Percentiles rank a stretch among this genome's conserved stretches.
Evolutionary conservation across 495 filamentous ascomycete species (phyloP).

Genomic region (Annulohypoxylon maeteangense): DNA sequence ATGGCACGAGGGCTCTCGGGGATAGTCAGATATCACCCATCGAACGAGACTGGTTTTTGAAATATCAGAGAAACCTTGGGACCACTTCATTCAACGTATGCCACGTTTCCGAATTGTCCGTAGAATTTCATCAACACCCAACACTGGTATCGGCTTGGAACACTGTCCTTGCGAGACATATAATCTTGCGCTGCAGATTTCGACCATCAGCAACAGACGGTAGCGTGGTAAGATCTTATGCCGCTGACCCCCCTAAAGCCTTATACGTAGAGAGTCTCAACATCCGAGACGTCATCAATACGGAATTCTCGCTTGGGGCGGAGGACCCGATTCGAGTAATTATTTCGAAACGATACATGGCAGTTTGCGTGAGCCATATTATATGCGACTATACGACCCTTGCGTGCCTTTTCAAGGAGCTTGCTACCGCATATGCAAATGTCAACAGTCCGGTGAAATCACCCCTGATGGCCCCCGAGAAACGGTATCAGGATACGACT

Average conservation of each 20-base stretch:
- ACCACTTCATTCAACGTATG: background rate
- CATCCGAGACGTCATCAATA: background rate
- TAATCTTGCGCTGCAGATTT: background rate
- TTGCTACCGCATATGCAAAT: background rate
- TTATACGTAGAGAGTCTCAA: background rate
- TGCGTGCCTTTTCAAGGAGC: background rate
- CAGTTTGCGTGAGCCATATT: background rate
- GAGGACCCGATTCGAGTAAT: background rate
- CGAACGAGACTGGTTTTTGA: background rate
- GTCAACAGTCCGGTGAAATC: background rate
- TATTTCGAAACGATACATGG: background rate
- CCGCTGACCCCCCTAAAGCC: background rate
- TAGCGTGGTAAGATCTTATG: background rate
- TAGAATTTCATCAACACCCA: background rate
- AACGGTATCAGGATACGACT: background rate
- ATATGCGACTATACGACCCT: conserved; percentile 5
- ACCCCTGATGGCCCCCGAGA: background rate
- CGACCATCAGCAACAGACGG: background rate
- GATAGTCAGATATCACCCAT: background rate
- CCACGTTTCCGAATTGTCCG: background rate
- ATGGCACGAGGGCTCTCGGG: background rate
- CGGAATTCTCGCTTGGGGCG: background rate
- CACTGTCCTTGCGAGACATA: background rate
- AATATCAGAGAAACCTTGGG: background rate
- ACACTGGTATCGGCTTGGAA: background rate